Evolutionary conservation across 768 basidiomycete species (phyloP), one percentile per base, ranked within the genome.

Genomic region (Porphyrellus cyaneotinctus): DNA sequence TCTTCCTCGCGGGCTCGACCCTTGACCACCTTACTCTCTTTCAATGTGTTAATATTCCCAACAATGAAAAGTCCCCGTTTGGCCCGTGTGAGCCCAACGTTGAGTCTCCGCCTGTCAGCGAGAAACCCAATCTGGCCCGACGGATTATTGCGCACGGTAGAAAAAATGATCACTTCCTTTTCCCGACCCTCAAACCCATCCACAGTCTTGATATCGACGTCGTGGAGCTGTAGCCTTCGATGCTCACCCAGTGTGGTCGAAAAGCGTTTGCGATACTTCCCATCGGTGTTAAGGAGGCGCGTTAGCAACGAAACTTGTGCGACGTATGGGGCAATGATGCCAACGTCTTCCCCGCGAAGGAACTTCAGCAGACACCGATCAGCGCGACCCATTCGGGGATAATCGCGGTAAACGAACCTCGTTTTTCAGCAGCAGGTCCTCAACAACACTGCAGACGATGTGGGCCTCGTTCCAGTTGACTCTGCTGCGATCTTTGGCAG

Each of bases 101-200:
- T 97, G 50, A 95, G 74, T 59, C 94, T 70, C 56, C 93, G 75
- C 61, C 84, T 76, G 71, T 97, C 93, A 20, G 87, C 90, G 22
- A 97, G 75, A 71, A 97, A 97, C 1, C 94, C 94, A 61, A 97
- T 91, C 51, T 82, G 75, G 11, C 91, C 91, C 1, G 70, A 71
- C 3, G 74, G 61, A 62, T 97, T 97, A 66, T 88, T 89, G 47
- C 94, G 78, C 44, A 94, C 92, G 4, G 92, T 94, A 37, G 89
- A 91, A 68, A 97, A 94, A 38, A 97, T 78, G 57, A 97, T 89
- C 37, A 95, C 83, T 28, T 91, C 87, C 72, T 95, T 95, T 73
- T 97, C 91, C 41, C 91, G 79, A 13, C 93, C 93, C 68, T 97
- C 91, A 67, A 95, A 97, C 18, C 93, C 93, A 61, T 97, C 93